Evolutionary conservation across 2,329 filamentous ascomycete genomes (phyloP).

Genomic region (Aspergillus sp.): DNA sequence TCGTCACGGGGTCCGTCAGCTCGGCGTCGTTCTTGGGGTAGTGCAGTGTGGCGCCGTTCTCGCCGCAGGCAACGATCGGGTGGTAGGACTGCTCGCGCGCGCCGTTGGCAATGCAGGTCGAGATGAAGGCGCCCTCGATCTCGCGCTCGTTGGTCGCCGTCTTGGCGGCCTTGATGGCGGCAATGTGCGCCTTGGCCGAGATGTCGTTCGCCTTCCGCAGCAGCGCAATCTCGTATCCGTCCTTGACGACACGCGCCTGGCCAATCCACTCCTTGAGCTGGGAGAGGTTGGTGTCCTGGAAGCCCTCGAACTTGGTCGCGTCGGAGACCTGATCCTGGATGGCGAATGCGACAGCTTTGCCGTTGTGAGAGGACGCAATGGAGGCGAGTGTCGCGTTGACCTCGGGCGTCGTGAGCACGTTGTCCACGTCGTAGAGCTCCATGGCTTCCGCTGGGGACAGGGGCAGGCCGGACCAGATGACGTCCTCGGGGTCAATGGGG

Average conservation of each 20-base stretch:
- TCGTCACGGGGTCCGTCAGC: slow-evolving; percentile 52
- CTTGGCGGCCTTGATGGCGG: slow-evolving; percentile 65
- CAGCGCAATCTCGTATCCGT: slow-evolving; percentile 78
- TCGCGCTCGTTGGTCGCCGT: slow-evolving; percentile 74
- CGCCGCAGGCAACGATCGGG: slow-evolving; percentile 80
- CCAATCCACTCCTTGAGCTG: slow-evolving; percentile 72
- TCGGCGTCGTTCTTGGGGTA: slow-evolving; percentile 78
- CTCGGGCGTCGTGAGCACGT: slow-evolving; percentile 69
- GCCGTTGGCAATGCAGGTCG: slow-evolving; percentile 68
- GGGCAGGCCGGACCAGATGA: slow-evolving; percentile 92
- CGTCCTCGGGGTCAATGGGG: slow-evolving; percentile 77
- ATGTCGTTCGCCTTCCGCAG: slow-evolving; percentile 79
- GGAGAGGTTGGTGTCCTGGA: slow-evolving; percentile 61
- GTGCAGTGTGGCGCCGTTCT: slow-evolving; percentile 82
- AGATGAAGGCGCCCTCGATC: slow-evolving; percentile 74
- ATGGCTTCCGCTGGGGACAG: slow-evolving; percentile 73
- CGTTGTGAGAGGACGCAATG: slow-evolving; percentile 35
- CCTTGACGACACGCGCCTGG: slow-evolving; percentile 76
- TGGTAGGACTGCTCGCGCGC: slow-evolving; percentile 80
- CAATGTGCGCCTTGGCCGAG: slow-evolving; percentile 72
- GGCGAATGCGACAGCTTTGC: slow-evolving; percentile 63
- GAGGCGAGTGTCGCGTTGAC: slow-evolving; percentile 70
- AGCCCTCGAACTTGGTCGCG: slow-evolving; percentile 68
- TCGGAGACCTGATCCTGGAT: slow-evolving; percentile 77
- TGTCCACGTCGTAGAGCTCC: slow-evolving; percentile 76